These are phyloP conservation scores for Fusarium verrucosum DNA, from an alignment of 2,329 filamentous ascomycete genomes.

Conservation along the genomic window DNA sequence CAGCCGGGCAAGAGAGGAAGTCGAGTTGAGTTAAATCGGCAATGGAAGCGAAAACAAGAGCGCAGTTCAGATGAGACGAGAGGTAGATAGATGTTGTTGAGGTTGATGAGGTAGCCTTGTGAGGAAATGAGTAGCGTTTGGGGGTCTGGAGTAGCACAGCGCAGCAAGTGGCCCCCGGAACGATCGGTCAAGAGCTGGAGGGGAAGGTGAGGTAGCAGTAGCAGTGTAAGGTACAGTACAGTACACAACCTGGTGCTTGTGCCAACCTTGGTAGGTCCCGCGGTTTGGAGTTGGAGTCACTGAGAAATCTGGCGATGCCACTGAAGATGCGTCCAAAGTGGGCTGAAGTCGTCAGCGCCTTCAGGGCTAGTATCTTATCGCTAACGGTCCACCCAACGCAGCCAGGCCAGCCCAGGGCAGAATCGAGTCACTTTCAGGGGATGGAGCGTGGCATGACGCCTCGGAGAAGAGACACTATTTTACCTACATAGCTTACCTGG, in stretches of 20 bases:
- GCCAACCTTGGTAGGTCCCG: neutral
- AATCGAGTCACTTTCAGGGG: slow-evolving; percentile 39
- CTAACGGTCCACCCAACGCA: slow-evolving; percentile 9
- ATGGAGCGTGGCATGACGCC: slow-evolving; percentile 21
- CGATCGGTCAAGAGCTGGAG: slow-evolving; percentile 40
- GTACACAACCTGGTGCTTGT: slow-evolving; percentile 1
- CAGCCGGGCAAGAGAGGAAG: slow-evolving; percentile 34
- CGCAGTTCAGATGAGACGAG: slow-evolving; percentile 9
- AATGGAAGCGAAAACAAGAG: slow-evolving; percentile 22
- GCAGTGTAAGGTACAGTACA: slow-evolving; percentile 3
- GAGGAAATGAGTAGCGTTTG: slow-evolving; percentile 17
- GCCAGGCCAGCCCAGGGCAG: too few relatives aligned
- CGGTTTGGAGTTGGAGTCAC: slow-evolving; percentile 7
- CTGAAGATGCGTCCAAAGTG: slow-evolving; percentile 35
- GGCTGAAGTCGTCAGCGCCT: slow-evolving; percentile 34
- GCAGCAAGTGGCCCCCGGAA: slow-evolving; percentile 36
- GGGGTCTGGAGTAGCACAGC: slow-evolving; percentile 9
- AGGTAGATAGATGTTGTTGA: slow-evolving; percentile 3
- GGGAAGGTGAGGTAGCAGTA: neutral
- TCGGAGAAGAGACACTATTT: slow-evolving; percentile 6
- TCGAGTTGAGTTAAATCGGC: slow-evolving; percentile 22
- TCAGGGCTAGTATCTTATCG: slow-evolving; percentile 28
- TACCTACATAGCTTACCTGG: too few relatives aligned
- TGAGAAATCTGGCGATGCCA: slow-evolving; percentile 29
- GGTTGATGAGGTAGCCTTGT: slow-evolving; percentile 21